These are phyloP conservation scores for Rhinocladiella similis DNA, from an alignment of 2,329 filamentous ascomycete genomes.

Conservation along the genomic window DNA sequence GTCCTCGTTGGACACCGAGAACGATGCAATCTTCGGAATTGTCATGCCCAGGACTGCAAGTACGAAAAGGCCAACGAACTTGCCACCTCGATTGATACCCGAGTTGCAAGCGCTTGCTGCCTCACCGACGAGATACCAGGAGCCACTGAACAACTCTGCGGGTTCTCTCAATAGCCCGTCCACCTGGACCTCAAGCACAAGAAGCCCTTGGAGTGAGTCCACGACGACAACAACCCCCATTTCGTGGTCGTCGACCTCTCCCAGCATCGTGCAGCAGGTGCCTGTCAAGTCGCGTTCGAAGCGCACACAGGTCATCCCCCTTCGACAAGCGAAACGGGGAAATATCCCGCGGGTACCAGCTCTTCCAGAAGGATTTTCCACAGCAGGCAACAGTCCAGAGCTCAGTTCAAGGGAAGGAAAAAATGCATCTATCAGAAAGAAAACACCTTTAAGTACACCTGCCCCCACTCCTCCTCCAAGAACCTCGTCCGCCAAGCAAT, in stretches of 20 bases:
- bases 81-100: slow-evolving; percentile 29
- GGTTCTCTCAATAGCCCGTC: slow-evolving; percentile 30
- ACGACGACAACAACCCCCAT: slow-evolving; percentile 47
- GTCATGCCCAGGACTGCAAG: slow-evolving; percentile 16
- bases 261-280: slow-evolving; percentile 44
- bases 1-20: slow-evolving; percentile 18
- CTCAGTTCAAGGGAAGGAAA: slow-evolving; percentile 29
- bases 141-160: slow-evolving; percentile 19
- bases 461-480: slow-evolving; percentile 31
- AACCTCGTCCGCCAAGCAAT: slow-evolving; percentile 27
- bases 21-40: slow-evolving; percentile 25
- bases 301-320: slow-evolving; percentile 22
- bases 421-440: slow-evolving; percentile 35
- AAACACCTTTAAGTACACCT: slow-evolving; percentile 27
- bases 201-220: slow-evolving; percentile 29
- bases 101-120: slow-evolving; percentile 30
- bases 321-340: slow-evolving; percentile 17
- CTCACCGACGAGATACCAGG: slow-evolving; percentile 9
- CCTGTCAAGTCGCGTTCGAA: slow-evolving; percentile 13
- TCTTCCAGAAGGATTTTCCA: slow-evolving; percentile 9
- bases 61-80: slow-evolving; percentile 10
- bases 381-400: neutral
- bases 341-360: slow-evolving; percentile 25
- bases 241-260: slow-evolving; percentile 51
- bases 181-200: slow-evolving; percentile 27